Conservation (phyloP, 2,329 filamentous ascomycete species). For the Alternaria burnsii region DNA sequence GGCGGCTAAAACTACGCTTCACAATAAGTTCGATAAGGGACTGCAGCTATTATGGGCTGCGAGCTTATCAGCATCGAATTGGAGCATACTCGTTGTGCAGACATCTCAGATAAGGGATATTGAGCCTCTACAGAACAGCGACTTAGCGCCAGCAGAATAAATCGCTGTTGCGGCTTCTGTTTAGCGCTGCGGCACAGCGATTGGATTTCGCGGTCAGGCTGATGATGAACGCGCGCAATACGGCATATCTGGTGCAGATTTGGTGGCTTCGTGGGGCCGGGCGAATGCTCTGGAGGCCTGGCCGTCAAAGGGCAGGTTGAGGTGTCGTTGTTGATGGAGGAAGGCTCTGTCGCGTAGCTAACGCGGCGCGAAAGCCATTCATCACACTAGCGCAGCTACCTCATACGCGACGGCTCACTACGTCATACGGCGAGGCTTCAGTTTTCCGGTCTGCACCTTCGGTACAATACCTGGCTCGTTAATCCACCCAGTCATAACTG, state of each 20-base stretch:
- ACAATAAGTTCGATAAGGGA: background rate
- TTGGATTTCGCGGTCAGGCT: background rate
- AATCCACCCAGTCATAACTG: no score
- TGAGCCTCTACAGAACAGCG: background rate
- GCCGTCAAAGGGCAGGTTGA: background rate
- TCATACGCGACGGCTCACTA: background rate
- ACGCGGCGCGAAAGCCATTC: background rate
- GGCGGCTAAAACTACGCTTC: background rate
- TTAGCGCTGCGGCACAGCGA: slow-evolving; percentile 21
- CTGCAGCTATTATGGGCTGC: no score
- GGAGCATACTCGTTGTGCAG: background rate
- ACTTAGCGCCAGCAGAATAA: background rate
- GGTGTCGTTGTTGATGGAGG: background rate
- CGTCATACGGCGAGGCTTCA: background rate
- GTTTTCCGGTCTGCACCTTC: no score
- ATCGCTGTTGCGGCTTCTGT: background rate
- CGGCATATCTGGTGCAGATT: background rate
- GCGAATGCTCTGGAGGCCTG: background rate
- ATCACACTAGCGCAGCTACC: background rate
- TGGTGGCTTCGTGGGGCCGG: background rate
- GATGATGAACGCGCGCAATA: background rate
- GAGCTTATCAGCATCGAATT: background rate
- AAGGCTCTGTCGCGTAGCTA: background rate
- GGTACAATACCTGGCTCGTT: no score
- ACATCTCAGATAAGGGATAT: background rate